Conservation (phyloP, 73 alveolate species). For the Tetrahymena elliotti region DNA sequence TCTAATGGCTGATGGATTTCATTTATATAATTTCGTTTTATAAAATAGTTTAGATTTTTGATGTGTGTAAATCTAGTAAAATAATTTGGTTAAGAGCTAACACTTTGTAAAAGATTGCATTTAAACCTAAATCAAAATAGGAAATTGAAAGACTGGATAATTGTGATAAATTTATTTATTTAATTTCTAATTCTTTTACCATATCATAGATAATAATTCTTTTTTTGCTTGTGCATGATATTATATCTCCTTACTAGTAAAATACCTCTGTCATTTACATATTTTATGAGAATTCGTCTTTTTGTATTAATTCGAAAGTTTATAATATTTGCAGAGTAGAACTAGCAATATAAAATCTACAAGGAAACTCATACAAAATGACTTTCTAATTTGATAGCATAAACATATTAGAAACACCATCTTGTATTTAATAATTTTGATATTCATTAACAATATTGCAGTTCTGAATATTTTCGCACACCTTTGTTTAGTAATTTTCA, state of each 20-base stretch:
- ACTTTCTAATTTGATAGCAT: not conserved
- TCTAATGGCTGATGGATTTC: not conserved
- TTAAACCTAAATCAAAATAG: not conserved
- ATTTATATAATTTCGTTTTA: too few species aligned
- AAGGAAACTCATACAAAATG: not conserved
- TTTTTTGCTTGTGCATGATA: not conserved
- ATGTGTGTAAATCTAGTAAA: not conserved
- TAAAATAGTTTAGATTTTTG: too few species aligned
- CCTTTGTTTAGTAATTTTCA: not conserved
- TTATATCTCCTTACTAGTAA: not conserved
- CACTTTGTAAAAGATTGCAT: not conserved
- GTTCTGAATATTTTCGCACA: not conserved
- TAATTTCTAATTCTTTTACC: not conserved
- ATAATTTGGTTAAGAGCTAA: not conserved
- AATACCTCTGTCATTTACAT: not conserved
- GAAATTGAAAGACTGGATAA: not conserved
- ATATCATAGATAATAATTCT: not conserved
- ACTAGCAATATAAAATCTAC: not conserved
- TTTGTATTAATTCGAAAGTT: not conserved
- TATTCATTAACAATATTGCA: not conserved
- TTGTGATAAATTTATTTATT: not conserved
- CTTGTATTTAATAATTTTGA: not conserved
- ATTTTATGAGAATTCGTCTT: not conserved
- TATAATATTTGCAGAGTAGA: not conserved
- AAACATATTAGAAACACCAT: not conserved